Evolutionary conservation across 169 alveolate species (phyloP), one percentile per base, ranked within the genome.

Genomic region (Cryptosporidium baileyi): DNA sequence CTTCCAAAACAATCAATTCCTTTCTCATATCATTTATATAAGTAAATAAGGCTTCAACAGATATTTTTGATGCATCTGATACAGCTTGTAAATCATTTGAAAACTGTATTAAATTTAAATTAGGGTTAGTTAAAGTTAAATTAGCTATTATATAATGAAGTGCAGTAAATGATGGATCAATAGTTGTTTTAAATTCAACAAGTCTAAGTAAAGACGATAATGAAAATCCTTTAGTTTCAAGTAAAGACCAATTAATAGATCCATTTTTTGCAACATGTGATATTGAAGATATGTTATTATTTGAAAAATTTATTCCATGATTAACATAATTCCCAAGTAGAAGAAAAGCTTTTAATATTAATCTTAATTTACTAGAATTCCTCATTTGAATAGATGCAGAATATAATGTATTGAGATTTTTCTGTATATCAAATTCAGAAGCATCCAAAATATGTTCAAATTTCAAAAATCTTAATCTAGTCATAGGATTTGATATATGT

Each of bases 261-360:
- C 67, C 85, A 17, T 51, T 74, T 15, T 52, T 74, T 24, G 67
- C 57, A 9, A 45, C 67, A 54, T 74, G 85, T 3, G 85, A 51
- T 34, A 74, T 54, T 1, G 85, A 59, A n/a, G 85, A 57, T 36
- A 57, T 52, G 34, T 51, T 44, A 32, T 40, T 32, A 17, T 57
- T 59, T 30, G 65, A 51, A 24, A 74, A 34, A 15, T 41, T 52
- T 11, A 74, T 80, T n/a, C 92, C 92, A 80, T 89, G 90, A 62
- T 89, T 89, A 17, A 89, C 90, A 57, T 74, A 89, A 54, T 89
- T 89, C 15, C 92, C 92, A 80, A 82, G 81, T 67, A 80, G 89
- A 60, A 89, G 62, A 54, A 82, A 82, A 3, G 90, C 89, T 40
- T 89, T 89, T 41, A 89, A 81, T 44, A 89, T 60, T n/a, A 60